Percentiles rank a stretch among this genome's conserved stretches.
Evolutionary conservation across 2,329 filamentous ascomycete species (phyloP).

Genomic region (Cordyceps pruinosa): DNA sequence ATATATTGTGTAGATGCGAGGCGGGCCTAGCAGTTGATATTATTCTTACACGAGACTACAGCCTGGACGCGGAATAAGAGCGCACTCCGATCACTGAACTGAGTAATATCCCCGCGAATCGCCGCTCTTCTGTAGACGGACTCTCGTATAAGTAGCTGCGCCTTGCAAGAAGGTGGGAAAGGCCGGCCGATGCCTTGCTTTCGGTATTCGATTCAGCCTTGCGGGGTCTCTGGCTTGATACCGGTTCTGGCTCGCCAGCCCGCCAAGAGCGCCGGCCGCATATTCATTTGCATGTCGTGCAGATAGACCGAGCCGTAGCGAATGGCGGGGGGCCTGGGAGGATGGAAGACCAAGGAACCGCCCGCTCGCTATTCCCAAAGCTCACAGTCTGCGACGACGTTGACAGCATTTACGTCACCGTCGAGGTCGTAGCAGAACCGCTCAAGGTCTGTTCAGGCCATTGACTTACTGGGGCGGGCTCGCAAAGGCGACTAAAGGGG

Average conservation of each 20-base stretch:
- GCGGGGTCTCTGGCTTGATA: background rate
- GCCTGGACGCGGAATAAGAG: background rate
- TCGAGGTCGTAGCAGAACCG: background rate
- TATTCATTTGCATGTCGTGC: conserved; percentile 6
- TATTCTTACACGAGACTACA: background rate
- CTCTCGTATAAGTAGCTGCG: background rate
- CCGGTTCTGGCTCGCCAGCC: background rate
- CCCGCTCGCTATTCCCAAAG: conserved; percentile 3
- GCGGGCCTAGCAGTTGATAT: background rate
- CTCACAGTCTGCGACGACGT: background rate
- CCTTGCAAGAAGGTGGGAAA: background rate
- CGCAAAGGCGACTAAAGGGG: background rate
- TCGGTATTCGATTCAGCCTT: conserved; percentile 4
- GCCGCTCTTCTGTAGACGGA: background rate
- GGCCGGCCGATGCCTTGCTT: background rate
- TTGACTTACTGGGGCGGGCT: background rate
- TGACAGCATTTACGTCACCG: background rate
- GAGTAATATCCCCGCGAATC: background rate
- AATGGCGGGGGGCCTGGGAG: too few relatives aligned
- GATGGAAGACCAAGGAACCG: background rate
- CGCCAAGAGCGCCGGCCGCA: background rate
- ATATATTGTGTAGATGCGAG: background rate
- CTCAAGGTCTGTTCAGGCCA: too few relatives aligned
- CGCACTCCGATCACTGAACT: background rate
- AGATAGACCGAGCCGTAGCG: too few relatives aligned